Evolutionary conservation across 768 basidiomycete genomes (phyloP), one percentile per base, ranked within the genome.

Genomic region (Tricholoma saponaceum): DNA sequence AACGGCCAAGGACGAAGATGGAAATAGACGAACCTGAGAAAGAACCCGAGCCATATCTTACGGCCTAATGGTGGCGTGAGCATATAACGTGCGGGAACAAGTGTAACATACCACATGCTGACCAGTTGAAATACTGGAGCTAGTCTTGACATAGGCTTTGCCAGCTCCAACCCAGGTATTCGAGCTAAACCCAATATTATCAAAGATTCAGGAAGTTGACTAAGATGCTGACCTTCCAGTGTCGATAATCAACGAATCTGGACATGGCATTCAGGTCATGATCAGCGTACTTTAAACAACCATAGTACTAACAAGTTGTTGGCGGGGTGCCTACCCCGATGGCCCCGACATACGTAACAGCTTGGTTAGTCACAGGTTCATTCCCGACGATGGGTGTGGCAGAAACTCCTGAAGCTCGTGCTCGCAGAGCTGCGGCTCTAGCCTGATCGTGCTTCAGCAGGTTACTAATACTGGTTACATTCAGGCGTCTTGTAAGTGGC

Each of bases 111-210:
- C 88, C 83, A 33, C 65, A 23, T 56, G 82, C 62, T 0, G 63
- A 60, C 14, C 10, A n/a, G 84, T 86, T 60, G 74, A 56, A 7
- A 37, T 64, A 54, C 82, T 84, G 28, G 84, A 80, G 56, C 73
- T 73, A 7, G 86, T 86, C 60, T 60, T 58, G 20, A 65, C 66
- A 63, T 84, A 89, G 2, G 69, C 13, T 18, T 63, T 70, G 10
- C 26, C 60, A 26, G 86, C 84, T 20, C 86, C 85, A 46, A 89
- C 74, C 85, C 86, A 89, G 20, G 85, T 87, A 72, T 87, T 88
- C 16, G 86, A 85, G 68, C 84, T 85, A 69, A 68, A 10, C 64
- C 62, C 30, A 65, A 65, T 16, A 65, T 64, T 18, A 58, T 32
- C 0, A 26, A n/a, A 10, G 23, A 33, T 8, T 5, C 9, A 5